Base-by-base conservation (phyloP, 2,329 filamentous ascomycete genomes). In the Pseudodiploospora longispora region DNA sequence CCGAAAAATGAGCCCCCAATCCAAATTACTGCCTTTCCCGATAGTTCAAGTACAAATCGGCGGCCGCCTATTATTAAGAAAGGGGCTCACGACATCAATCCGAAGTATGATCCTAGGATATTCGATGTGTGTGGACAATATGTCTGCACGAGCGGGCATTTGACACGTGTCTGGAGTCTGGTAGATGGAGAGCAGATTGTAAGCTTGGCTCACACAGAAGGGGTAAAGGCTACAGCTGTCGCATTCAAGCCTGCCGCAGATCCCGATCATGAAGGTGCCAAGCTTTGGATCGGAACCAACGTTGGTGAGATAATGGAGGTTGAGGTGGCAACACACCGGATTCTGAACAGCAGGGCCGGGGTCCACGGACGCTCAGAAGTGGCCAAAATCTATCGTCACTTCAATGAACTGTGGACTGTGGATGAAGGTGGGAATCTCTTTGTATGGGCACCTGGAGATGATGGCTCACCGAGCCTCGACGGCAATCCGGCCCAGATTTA, bases 321-420 rank as follows among this genome's bases (percentile, higher is more conserved):
- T 37, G 90, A 98, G 60, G 78, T 97, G 43, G 69, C 73, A 2
- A 82, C 81, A 1, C 83, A 90, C 57, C 79, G 75, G 32, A 72
- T 95, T 38, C 71, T 87, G 10, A 72, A 76, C 29, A 84, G 76
- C 12, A 87, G 85, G 55, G 67, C 76, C 2, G 80, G 74, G 41
- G 85, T 86, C 2, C 93, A 97, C 56, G 80, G 82, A 6, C 80
- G 87, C 36, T 76, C 81, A 49, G 87, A 95, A 53, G 77, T 98
- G 41, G 78, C 87, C 50, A 87, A 82, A 55, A 95, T 98, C 36
- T 85, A 87, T 59, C 81, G 93, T 34, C 85, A 94, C 61, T 83
- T 80, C 50, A 87, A 88, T 52, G 87, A 96, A 57, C 78, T 98
- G 61, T 98, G 93, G 93, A 90, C 90, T 0, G 64, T 98, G 39